Evolutionary conservation across 2,329 filamentous ascomycete species (phyloP), one percentile per base, ranked within the genome.

Genomic region (Colletotrichum abscissum): DNA sequence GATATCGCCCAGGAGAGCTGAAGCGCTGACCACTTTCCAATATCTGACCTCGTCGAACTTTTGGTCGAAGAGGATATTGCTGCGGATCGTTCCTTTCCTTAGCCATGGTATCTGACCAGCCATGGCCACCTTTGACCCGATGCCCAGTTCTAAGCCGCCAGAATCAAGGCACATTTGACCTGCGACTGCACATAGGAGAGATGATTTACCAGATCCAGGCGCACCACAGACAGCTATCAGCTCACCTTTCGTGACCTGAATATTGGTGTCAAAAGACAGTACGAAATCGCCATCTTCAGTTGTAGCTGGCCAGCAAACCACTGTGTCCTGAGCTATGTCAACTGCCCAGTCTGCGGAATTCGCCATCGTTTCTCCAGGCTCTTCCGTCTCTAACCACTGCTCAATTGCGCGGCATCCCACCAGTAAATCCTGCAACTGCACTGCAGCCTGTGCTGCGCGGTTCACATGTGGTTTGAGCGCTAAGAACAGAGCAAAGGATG

Each of bases 401-500:
- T 63, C 62, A 4, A 63, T 63, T 12, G 42, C 60, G 14, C 42
- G 60, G 12, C 60, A 63, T 28, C 60, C 60, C 24, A 49, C 60
- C 14, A 63, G 42, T 9, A 63, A 38, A n/a, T 63, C 60, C 4
- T 63, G 60, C 26, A 63, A 30, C 26, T 63, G 60, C 8, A 63
- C 42, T n/a, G 38, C 60, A 30, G 38, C 60, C 38, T 63, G 60
- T 14, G 60, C 35, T 19, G 60, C 60, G 3, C 60, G 60, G 9
- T 24, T 49, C 19, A 63, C 38, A n/a, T 63, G 60, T 1, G 60
- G 60, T 46, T 63, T 63, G 60, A 63, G 60, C 4, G 60, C 60
- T 26, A 63, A 33, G 28, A 63, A 63, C 38, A 63, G 46, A 14
- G 62, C 62, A 8, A 54, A 52, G 9, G 42, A 63, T 6, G 62